Base-by-base conservation (phyloP, 2,329 filamentous ascomycete species). In the Hypoxylon sp. region DNA sequence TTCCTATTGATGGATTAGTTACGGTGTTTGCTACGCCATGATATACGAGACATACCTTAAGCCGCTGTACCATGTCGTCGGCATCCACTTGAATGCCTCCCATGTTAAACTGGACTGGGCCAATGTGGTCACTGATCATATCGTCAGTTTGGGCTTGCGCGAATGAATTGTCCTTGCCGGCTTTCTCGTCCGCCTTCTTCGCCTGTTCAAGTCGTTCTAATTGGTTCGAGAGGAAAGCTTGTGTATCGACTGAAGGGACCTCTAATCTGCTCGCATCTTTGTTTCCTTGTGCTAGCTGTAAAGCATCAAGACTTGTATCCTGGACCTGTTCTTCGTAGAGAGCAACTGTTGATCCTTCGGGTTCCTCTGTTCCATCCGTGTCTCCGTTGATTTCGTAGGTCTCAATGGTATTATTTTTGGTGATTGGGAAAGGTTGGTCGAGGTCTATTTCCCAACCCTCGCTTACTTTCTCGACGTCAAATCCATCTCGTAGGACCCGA, bases 81-180 rank as follows among this genome's bases (percentile, higher is more conserved):
- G 91, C 91, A 72, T 97, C 91, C 20, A 96, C 90, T 68, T 96
- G 91, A 57, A 99, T 97, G 43, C 94, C 94, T 30, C 94, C 94
- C 81, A 99, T 94, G 69, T 99, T 99, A 75, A 97, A 97, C 67
- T 96, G 91, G 59, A 97, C 91, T 0, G 92, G 91, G 0, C 92
- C 92, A 65, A 96, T 96, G 64, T 96, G 91, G 65, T 93, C 89
- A 62, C 86, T 87, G 45, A 82, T 77, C 57, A 73, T 76, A 56
- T 75, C 78, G 57, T 63, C 68, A 29, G 64, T 62, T 5, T 42
- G 56, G 7, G 62, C 63, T 37, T 66, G 63, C 20, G 66, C 63
- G 48, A 63, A 63, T 19, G 59, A 46, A 16, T 63, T 67, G 11
- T 75, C 72, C 9, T 72, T 71, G n/a, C 68, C 61, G 31, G 66